These are phyloP conservation scores for Verticillium longisporum DNA, from an alignment of 2,329 filamentous ascomycete species.

Conservation along the genomic window DNA sequence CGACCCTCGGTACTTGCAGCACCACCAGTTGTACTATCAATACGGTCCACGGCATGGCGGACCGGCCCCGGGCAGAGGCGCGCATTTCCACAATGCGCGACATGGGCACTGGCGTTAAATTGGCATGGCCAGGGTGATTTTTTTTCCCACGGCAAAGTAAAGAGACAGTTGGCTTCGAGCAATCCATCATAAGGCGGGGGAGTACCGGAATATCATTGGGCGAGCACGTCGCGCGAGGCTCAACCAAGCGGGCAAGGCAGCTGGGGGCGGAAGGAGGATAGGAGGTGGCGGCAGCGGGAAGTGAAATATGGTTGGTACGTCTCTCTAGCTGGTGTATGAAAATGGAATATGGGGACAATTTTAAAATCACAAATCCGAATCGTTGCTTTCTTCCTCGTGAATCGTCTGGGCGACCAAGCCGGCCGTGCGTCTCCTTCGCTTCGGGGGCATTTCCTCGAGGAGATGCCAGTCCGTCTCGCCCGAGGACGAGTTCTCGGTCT, in stretches of 20 bases:
- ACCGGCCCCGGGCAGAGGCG: not conserved
- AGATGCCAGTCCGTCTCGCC: constrained; percentile 29
- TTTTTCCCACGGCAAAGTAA: not conserved
- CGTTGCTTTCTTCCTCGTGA: constrained; percentile 65
- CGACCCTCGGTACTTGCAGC: not conserved
- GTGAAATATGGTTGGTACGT: not conserved
- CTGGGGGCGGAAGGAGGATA: too few relatives aligned
- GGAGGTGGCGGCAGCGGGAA: not conserved
- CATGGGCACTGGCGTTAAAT: not conserved
- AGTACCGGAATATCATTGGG: not conserved
- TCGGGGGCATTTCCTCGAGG: constrained; percentile 25
- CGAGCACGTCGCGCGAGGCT: not conserved
- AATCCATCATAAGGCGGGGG: not conserved
- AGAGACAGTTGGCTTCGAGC: not conserved
- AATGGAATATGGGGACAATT: not conserved
- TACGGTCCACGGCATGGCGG: not conserved
- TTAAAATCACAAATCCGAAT: constrained; percentile 31
- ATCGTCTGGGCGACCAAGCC: constrained; percentile 60
- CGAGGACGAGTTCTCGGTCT: constrained; percentile 16
- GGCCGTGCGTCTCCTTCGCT: constrained; percentile 31
- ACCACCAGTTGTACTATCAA: not conserved
- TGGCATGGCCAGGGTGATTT: not conserved
- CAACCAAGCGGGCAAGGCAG: not conserved
- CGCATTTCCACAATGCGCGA: too few relatives aligned
- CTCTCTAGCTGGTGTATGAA: not conserved